Evolutionary conservation across 106 monocot genomes (phyloP).

Genomic region (Gastrodia elata): DNA sequence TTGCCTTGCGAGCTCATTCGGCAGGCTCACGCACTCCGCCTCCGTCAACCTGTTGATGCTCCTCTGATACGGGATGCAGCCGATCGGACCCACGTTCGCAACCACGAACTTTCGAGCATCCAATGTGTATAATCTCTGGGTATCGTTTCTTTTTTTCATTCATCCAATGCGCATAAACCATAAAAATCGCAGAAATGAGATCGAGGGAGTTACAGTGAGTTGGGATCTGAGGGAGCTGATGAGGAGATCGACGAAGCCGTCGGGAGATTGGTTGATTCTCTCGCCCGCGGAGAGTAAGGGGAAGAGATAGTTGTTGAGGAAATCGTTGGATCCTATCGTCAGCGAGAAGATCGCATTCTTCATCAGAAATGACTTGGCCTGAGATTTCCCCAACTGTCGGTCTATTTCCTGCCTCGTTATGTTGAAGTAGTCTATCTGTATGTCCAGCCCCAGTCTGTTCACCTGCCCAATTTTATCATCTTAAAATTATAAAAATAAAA

Average conservation of each 20-base stretch:
- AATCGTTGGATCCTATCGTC: conserved; percentile 84
- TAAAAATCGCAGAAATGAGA: no score
- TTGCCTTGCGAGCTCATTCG: conserved; percentile 47
- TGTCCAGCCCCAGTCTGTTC: conserved; percentile 71
- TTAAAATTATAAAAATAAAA: background rate
- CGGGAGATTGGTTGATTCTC: conserved; percentile 29
- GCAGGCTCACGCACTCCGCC: conserved; percentile 53
- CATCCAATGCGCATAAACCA: background rate
- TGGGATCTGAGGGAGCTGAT: conserved; percentile 41
- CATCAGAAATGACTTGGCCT: conserved; percentile 38
- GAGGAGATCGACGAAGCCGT: conserved; percentile 50
- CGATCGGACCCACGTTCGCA: conserved; percentile 76
- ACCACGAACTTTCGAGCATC: conserved; percentile 80
- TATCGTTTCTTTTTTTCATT: no score
- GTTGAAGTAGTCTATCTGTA: conserved; percentile 83
- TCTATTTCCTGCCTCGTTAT: conserved; percentile 56
- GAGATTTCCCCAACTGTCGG: conserved; percentile 40
- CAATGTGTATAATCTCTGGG: conserved; percentile 50
- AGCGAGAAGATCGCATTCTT: conserved; percentile 61
- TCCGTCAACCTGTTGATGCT: conserved; percentile 41
- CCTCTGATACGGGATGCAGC: conserved; percentile 92
- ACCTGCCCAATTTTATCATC: no score
- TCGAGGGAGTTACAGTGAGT: conserved; percentile 41
- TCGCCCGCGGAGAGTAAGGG: conserved; percentile 49
- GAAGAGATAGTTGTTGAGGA: conserved; percentile 89